Conservation (phyloP, 139 green algal species). For the Zygnema circumcarinatum region DNA sequence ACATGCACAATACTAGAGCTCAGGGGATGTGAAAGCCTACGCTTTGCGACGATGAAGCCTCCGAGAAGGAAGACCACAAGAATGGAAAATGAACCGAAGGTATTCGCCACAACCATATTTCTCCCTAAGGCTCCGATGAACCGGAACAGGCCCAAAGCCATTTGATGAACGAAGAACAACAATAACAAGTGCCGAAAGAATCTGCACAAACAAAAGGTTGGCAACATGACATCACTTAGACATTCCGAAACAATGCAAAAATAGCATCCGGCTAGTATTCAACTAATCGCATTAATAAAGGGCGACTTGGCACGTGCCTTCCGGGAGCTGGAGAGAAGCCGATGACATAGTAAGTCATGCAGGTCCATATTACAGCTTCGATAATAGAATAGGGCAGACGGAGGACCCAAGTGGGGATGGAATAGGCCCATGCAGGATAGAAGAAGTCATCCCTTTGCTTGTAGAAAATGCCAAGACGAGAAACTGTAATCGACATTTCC, state of each 20-base stretch:
- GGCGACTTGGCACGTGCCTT: slow-evolving; percentile 6
- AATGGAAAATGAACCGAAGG: slow-evolving; percentile 49
- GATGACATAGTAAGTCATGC: slow-evolving; percentile 54
- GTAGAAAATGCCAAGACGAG: slow-evolving; percentile 74
- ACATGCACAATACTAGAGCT: not conserved
- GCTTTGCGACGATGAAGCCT: slow-evolving; percentile 57
- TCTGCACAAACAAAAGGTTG: not conserved
- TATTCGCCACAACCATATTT: slow-evolving; percentile 48
- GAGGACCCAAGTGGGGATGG: slow-evolving; percentile 60
- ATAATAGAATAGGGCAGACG: slow-evolving; percentile 71
- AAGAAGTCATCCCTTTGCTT: slow-evolving; percentile 81
- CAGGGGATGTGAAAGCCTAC: not conserved
- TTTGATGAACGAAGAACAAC: slow-evolving; percentile 47
- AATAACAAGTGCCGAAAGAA: slow-evolving; percentile 48
- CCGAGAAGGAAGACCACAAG: slow-evolving; percentile 60
- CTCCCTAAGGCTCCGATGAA: slow-evolving; percentile 52
- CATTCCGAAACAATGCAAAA: not conserved
- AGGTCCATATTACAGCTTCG: slow-evolving; percentile 63
- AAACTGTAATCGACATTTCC: slow-evolving; percentile 43
- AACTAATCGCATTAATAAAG: not conserved
- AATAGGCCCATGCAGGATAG: slow-evolving; percentile 69
- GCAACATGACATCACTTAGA: not conserved
- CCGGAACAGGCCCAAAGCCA: slow-evolving; percentile 52
- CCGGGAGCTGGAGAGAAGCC: slow-evolving; percentile 38
- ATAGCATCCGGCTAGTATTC: not conserved